phyloP scores from a whole-genome alignment of 768 basidiomycete genomes.

The Mycena haematopus region DNA sequence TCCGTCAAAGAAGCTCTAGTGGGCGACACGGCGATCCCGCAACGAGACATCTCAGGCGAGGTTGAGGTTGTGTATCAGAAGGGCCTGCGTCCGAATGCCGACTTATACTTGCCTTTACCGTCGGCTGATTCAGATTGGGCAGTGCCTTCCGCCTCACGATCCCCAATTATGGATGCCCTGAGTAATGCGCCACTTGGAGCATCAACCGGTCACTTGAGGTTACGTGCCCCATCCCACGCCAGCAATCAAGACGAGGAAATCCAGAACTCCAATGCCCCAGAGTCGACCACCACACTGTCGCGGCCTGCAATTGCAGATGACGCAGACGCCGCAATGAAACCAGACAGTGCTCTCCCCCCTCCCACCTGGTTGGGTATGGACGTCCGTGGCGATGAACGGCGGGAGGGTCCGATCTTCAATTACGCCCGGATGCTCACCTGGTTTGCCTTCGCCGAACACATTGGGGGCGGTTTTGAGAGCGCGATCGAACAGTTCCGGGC shows the following conservation, averaged over 20 bases:
- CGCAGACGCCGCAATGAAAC: not conserved
- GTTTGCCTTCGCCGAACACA: constrained; percentile 20
- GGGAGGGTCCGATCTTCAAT: constrained; percentile 29
- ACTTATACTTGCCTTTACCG: not conserved
- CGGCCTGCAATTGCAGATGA: not conserved
- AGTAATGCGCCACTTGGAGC: too few species aligned
- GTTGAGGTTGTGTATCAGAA: not conserved
- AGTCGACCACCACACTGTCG: not conserved
- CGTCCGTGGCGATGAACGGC: constrained; percentile 24
- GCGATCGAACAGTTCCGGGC: constrained; percentile 9
- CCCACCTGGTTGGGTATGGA: constrained; percentile 21
- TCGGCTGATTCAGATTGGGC: not conserved
- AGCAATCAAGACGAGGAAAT: too few species aligned
- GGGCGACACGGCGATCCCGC: constrained; percentile 6
- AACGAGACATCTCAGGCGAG: not conserved
- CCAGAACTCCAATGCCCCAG: too few species aligned
- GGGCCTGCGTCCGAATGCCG: constrained; percentile 12
- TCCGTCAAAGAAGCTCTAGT: constrained; percentile 22
- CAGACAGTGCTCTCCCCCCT: not conserved
- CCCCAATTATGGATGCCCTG: too few species aligned
- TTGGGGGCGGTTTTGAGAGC: constrained; percentile 2
- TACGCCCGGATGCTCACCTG: constrained; percentile 27
- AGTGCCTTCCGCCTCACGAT: too few species aligned
- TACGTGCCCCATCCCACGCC: too few species aligned
- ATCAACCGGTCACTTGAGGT: not conserved